Base-by-base conservation (phyloP, 2,329 filamentous ascomycete species). In the Paracamarosporium sp. region DNA sequence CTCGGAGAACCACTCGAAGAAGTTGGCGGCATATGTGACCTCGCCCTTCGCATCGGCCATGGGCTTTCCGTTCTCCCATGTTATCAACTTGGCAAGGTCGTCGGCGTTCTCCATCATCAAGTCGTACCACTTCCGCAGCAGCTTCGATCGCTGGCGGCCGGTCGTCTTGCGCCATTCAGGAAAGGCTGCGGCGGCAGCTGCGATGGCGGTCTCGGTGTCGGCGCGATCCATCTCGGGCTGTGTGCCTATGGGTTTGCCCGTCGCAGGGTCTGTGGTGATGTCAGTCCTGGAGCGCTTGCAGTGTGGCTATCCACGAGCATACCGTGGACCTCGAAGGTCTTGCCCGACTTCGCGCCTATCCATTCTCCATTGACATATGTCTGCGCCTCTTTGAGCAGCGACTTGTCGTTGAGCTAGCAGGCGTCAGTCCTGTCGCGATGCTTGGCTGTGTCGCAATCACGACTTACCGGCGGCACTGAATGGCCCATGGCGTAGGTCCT, bases 311-410 rank as follows among this genome's bases (percentile, higher is more conserved):
- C n/a, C n/a, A n/a, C n/a, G 13, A 6, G 53, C 54, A 43, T 62
- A 83, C 83, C 83, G 43, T 66, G 83, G 59, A 97, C 91, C 75
- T 95, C 89, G 77, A 98, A 99, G 44, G 92, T 97, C 85, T 96
- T 88, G 73, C 92, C 92, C 0, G 92, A 96, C 71, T 88, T 86
- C 67, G 94, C 91, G 67, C 85, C 84, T 61, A 96, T 86, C 91
- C 93, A 99, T 85, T 96, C 86, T 71, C 95, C 95, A 75, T 99
- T 94, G 72, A 98, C 88, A 74, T 94, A 97, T 70, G 88, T 80
- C 74, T 93, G 86, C n/a, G 47, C 47, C 67, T 89, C 87, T 81
- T 96, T 97, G 70, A 98, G 86, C 59, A 99, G 85, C 24, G 77
- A 80, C 61, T 78, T 77, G 67, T 83, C 81, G 59, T 77, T 82